phyloP scores from a whole-genome alignment of 768 basidiomycete species.

The Kondoa malvinella region DNA sequence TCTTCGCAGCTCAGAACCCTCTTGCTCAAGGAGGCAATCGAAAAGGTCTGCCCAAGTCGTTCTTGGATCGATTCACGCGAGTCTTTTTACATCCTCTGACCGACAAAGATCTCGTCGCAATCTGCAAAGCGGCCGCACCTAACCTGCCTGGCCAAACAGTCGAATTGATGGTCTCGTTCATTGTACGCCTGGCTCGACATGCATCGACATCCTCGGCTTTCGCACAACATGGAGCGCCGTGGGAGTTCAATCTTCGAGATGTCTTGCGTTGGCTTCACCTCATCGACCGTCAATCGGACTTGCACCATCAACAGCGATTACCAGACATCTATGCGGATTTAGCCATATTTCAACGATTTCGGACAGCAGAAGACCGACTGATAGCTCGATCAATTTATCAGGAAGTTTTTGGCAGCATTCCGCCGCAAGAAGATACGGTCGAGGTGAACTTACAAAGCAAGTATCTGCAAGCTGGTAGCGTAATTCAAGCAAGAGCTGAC shows the following conservation, averaged over 20 bases:
- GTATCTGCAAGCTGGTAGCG: background rate
- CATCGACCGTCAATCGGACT: constrained; percentile 38
- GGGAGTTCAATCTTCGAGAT: constrained; percentile 97
- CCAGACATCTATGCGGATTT: constrained; percentile 31
- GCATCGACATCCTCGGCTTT: constrained; percentile 39
- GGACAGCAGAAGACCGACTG: constrained; percentile 49
- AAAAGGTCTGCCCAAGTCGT: constrained; percentile 92
- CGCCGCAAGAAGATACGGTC: constrained; percentile 40
- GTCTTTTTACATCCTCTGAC: constrained; percentile 80
- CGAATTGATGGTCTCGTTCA: constrained; percentile 65
- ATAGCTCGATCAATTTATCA: constrained; percentile 31
- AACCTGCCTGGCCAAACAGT: constrained; percentile 42
- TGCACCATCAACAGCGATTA: constrained; percentile 27
- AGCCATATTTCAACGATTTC: constrained; percentile 73
- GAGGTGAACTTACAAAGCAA: constrained; percentile 24
- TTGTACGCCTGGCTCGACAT: constrained; percentile 49
- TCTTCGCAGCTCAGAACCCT: constrained; percentile 97
- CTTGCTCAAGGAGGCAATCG: constrained; percentile 87
- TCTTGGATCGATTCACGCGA: constrained; percentile 95
- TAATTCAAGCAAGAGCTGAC: background rate
- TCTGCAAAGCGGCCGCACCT: constrained; percentile 61
- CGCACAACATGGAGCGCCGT: constrained; percentile 57
- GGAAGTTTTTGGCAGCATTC: constrained; percentile 27
- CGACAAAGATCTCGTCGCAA: constrained; percentile 53
- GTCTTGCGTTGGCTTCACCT: constrained; percentile 57